These are phyloP conservation scores for Gamsiella multidivaricata DNA, from an alignment of 192 early-diverging fungal species.

Conservation along the genomic window DNA sequence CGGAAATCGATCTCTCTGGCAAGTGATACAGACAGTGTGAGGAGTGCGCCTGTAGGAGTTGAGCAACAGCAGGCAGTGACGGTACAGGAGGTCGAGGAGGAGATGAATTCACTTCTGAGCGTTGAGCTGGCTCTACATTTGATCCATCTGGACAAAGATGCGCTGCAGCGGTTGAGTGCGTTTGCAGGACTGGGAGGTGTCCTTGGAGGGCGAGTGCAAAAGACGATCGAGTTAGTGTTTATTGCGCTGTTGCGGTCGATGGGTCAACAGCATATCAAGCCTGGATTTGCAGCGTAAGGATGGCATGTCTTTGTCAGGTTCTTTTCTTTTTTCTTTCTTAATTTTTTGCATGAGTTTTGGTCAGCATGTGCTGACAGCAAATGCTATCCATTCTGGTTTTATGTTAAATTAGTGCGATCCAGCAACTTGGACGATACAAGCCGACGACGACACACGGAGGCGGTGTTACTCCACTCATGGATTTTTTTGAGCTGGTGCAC, in stretches of 20 bases:
- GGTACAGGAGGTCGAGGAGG: slow-evolving; percentile 56
- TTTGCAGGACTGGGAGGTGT: slow-evolving; percentile 75
- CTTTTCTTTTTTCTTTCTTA: neutral
- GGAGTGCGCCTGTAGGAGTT: slow-evolving; percentile 21
- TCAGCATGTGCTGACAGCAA: neutral
- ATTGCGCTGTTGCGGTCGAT: slow-evolving; percentile 74
- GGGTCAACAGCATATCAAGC: slow-evolving; percentile 79
- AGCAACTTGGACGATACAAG: slow-evolving; percentile 59
- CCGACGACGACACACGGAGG: slow-evolving; percentile 52
- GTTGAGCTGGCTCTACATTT: slow-evolving; percentile 88
- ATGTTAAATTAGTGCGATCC: slow-evolving; percentile 56
- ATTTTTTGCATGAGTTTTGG: no score
- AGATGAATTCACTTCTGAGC: slow-evolving; percentile 72
- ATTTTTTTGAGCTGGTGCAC: slow-evolving; percentile 96
- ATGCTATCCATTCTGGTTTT: neutral
- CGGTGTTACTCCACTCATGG: slow-evolving; percentile 71
- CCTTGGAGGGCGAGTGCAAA: slow-evolving; percentile 67
- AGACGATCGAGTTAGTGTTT: slow-evolving; percentile 84
- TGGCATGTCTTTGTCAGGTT: neutral
- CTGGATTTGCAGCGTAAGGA: slow-evolving; percentile 69
- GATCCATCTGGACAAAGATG: slow-evolving; percentile 90
- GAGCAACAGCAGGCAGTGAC: slow-evolving; percentile 28
- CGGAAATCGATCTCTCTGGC: slow-evolving; percentile 29
- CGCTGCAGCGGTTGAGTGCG: slow-evolving; percentile 66
- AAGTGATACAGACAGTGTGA: slow-evolving; percentile 61